Evolutionary conservation across 805 yeast species (phyloP), one percentile per base, ranked within the genome.

Genomic region (Wickerhamiella galacta): DNA sequence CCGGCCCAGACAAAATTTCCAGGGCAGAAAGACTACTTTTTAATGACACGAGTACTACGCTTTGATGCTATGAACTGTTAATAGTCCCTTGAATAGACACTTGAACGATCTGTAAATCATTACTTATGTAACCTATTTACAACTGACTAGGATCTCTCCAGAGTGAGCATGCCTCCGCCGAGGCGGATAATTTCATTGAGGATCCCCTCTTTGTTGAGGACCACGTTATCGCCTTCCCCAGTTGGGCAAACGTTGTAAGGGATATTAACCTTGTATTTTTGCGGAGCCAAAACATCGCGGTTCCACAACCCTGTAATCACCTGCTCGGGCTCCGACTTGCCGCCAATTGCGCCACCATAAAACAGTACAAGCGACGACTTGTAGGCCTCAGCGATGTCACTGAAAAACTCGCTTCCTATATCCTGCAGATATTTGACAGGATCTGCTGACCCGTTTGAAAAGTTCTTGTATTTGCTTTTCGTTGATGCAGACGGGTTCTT

Each of bases 271-370:
- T 75, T 73, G 59, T 82, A 83, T 52, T 74, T 78, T 49, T 70
- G 68, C 39, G 68, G 67, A 14, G 61, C 57, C 39, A 68, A 54
- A 24, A 67, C 64, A 3, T 66, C 54, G 2, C 94, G 93, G 33
- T 77, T 71, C 58, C 87, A 74, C 30, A 90, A 56, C 2, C 95
- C 95, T 16, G 85, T 68, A 31, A 87, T 68, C 6, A 75, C 73
- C 44, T 72, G 72, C 20, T 36, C 31, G 10, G 32, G 33, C n/a
- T 18, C 25, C 2, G 32, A 20, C 29, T 43, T 34, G 30, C 39
- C 39, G 33, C 61, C 61, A 6, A 75, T 71, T n/a, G 60, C 53
- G 5, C 68, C 66, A 33, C 64, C 62, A 36, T 52, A 62, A 20
- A 90, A 82, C 48, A 90, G 71, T 3, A 85, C 62, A 29, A 82